Evolutionary conservation across 768 basidiomycete genomes (phyloP).

Genomic region (Steccherinum ochraceum): DNA sequence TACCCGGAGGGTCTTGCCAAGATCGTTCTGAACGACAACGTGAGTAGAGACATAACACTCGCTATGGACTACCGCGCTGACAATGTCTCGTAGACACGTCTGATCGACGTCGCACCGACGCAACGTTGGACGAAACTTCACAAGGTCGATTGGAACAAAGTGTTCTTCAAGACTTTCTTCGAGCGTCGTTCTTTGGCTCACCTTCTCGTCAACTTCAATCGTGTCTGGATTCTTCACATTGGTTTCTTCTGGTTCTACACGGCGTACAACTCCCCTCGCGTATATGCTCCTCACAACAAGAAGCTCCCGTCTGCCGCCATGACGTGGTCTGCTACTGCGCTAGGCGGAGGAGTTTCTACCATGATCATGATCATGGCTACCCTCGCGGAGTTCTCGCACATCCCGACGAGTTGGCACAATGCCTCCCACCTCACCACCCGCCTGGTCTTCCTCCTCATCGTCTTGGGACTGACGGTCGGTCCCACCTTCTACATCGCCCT

Average conservation of each 20-base stretch:
- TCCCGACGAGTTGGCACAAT: conserved; percentile 99
- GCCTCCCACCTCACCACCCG: conserved; percentile 95
- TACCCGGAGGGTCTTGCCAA: conserved; percentile 96
- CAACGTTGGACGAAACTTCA: conserved; percentile 92
- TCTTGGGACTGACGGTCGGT: conserved; percentile 87
- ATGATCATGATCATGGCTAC: conserved; percentile 93
- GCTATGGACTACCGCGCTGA: conserved; percentile 3
- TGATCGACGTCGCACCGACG: conserved; percentile 86
- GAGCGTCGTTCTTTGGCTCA: conserved; percentile 93
- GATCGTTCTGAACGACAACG: conserved; percentile 84
- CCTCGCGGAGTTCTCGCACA: conserved; percentile 91
- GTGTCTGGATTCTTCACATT: conserved; percentile 95
- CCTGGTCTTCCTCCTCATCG: conserved; percentile 84
- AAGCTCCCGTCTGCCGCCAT: conserved; percentile 74
- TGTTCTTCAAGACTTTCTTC: conserved; percentile 98
- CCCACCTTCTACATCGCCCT: conserved; percentile 92
- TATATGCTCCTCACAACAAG: conserved; percentile 72
- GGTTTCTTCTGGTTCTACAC: conserved; percentile 96
- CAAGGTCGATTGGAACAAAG: conserved; percentile 87
- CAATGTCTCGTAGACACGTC: conserved; percentile 55
- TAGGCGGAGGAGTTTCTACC: conserved; percentile 94
- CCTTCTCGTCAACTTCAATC: conserved; percentile 97
- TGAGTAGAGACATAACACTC: conserved; percentile 30
- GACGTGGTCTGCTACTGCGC: conserved; percentile 91
- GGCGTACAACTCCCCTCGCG: conserved; percentile 90